Conservation (phyloP, 2,329 filamentous ascomycete genomes). For the Penicillium hordei region DNA sequence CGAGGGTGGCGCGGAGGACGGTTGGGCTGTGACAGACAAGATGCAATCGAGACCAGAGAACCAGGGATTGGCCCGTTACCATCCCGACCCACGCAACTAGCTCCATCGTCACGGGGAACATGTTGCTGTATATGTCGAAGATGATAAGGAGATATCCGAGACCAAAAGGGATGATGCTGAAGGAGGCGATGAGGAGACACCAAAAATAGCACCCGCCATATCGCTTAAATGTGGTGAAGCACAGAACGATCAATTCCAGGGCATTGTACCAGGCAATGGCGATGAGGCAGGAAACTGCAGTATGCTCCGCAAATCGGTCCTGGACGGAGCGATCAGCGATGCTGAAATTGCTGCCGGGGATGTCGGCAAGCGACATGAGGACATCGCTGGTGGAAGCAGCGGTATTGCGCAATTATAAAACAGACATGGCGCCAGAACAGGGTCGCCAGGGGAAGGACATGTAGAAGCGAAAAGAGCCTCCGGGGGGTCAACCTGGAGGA, state of each 20-base stretch:
- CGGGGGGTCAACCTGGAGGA: neutral
- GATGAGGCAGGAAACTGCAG: slow-evolving; percentile 32
- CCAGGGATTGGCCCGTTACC: slow-evolving; percentile 51
- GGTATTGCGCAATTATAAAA: neutral
- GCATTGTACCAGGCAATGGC: slow-evolving; percentile 51
- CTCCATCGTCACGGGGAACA: slow-evolving; percentile 42
- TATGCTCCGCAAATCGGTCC: slow-evolving; percentile 13
- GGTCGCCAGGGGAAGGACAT: neutral
- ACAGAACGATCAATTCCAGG: slow-evolving; percentile 48
- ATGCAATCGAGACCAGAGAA: slow-evolving; percentile 52
- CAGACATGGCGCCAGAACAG: neutral
- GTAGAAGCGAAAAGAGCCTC: neutral
- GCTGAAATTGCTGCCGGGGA: slow-evolving; percentile 15
- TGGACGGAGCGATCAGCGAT: slow-evolving; percentile 12
- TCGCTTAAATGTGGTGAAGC: slow-evolving; percentile 49
- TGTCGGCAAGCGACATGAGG: slow-evolving; percentile 20
- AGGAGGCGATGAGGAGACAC: slow-evolving; percentile 45
- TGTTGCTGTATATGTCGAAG: slow-evolving; percentile 37
- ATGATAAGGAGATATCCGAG: slow-evolving; percentile 50
- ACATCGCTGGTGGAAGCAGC: slow-evolving; percentile 13
- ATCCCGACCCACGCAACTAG: slow-evolving; percentile 47
- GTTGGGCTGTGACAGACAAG: slow-evolving; percentile 42
- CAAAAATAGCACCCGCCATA: slow-evolving; percentile 52
- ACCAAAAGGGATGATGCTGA: slow-evolving; percentile 46
- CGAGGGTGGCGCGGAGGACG: slow-evolving; percentile 40